These are phyloP conservation scores for Cercospora janseana DNA, from an alignment of 2,329 filamentous ascomycete genomes.

Conservation along the genomic window DNA sequence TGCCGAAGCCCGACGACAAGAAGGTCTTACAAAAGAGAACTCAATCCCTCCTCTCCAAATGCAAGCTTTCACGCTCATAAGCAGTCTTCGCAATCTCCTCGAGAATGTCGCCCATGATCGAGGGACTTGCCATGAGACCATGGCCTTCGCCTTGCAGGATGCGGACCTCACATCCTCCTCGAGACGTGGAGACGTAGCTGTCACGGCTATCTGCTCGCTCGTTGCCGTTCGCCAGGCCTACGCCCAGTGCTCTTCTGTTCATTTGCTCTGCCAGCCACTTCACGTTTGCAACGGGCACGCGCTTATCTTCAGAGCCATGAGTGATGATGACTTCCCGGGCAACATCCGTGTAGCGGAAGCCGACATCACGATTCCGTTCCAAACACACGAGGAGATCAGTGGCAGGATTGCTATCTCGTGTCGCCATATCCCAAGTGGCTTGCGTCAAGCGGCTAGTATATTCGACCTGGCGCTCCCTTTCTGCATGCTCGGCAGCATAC, in stretches of 20 bases:
- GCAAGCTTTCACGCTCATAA: slow-evolving; percentile 1
- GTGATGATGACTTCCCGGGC: slow-evolving; percentile 88
- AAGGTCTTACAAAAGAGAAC: too few species aligned
- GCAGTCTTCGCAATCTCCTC: slow-evolving; percentile 75
- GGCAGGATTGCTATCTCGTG: slow-evolving; percentile 86
- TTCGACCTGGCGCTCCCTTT: slow-evolving; percentile 68
- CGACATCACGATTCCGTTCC: slow-evolving; percentile 85
- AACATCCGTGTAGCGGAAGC: slow-evolving; percentile 96
- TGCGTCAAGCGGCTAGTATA: slow-evolving; percentile 88
- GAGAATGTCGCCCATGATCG: slow-evolving; percentile 89
- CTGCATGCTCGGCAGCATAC: slow-evolving; percentile 58
- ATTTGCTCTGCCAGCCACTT: slow-evolving; percentile 93
- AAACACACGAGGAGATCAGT: slow-evolving; percentile 90
- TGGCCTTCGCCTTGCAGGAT: slow-evolving; percentile 90
- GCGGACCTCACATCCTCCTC: slow-evolving; percentile 77
- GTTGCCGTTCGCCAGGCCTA: slow-evolving; percentile 1
- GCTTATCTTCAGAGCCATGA: slow-evolving; percentile 83
- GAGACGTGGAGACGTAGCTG: slow-evolving; percentile 10
- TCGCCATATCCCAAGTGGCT: slow-evolving; percentile 91
- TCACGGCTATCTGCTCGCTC: slow-evolving; percentile 16
- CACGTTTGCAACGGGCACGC: slow-evolving; percentile 93
- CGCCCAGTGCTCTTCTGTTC: slow-evolving; percentile 45
- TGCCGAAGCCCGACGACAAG: too few species aligned
- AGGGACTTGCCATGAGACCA: slow-evolving; percentile 89
- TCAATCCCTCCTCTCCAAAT: neutral